Evolutionary conservation across 2,329 filamentous ascomycete species (phyloP).

Genomic region (Penicillium concentricum): DNA sequence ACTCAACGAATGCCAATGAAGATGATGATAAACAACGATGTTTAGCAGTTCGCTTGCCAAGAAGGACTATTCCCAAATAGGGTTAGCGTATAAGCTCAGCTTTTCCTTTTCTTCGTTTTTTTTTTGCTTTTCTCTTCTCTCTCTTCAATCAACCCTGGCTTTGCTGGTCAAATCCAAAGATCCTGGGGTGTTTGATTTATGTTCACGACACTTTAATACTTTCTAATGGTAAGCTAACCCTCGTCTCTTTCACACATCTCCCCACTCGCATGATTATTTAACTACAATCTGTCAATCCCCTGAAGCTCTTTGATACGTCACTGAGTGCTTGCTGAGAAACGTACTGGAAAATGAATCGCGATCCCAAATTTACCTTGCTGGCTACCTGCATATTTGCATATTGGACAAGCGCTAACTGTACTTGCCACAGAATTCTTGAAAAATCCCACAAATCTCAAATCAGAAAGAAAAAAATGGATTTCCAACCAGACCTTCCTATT

Average conservation of each 20-base stretch:
- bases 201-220: constrained; percentile 12
- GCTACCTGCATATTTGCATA: neutral
- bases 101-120: constrained; percentile 22
- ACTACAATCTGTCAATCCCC: constrained; percentile 79
- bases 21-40: neutral
- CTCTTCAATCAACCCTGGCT: constrained; percentile 20
- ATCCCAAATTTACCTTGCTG: neutral
- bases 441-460: constrained; percentile 7
- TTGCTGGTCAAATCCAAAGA: constrained; percentile 32
- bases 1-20: constrained; percentile 5
- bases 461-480: constrained; percentile 30
- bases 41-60: constrained; percentile 10
- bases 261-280: constrained; percentile 61
- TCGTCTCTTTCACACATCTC: neutral
- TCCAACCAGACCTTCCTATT: constrained; percentile 55
- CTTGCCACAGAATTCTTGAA: constrained; percentile 20
- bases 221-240: constrained; percentile 33
- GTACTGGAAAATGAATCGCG: constrained; percentile 40
- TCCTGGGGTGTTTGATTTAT: neutral
- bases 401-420: constrained; percentile 14
- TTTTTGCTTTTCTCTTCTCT: constrained; percentile 17
- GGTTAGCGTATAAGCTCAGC: constrained; percentile 15
- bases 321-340: constrained; percentile 45
- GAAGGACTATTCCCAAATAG: constrained; percentile 9
- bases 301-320: constrained; percentile 55